phyloP scores from a whole-genome alignment of 2,329 filamentous ascomycete genomes.

The Daldinia sp. region DNA sequence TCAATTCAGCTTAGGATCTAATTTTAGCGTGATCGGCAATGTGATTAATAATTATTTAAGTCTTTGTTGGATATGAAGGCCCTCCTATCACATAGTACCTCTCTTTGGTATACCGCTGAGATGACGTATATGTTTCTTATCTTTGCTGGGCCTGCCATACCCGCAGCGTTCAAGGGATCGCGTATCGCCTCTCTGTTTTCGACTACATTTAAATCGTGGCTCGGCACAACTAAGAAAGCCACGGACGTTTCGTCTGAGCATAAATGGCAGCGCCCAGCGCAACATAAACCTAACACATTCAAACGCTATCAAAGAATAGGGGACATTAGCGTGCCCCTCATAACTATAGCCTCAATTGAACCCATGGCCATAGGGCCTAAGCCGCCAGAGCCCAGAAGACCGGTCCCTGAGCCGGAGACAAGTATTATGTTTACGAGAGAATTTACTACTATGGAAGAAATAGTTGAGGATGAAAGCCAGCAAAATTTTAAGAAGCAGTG shows the following conservation, averaged over 20 bases:
- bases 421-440: not conserved
- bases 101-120: slow-evolving; percentile 24
- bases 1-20: not conserved
- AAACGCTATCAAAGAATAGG: not conserved
- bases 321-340: not conserved
- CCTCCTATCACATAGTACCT: not conserved
- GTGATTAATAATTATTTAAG: not conserved
- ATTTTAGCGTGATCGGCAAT: not conserved
- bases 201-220: not conserved
- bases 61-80: no score
- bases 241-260: not conserved
- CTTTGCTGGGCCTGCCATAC: slow-evolving; percentile 8
- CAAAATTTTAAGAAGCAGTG: not conserved
- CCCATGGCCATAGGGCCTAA: not conserved
- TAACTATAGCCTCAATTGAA: not conserved
- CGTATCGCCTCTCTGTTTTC: not conserved
- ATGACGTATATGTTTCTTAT: slow-evolving; percentile 31
- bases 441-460: not conserved
- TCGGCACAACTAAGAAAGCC: not conserved
- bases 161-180: not conserved
- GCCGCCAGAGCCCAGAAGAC: not conserved
- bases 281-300: not conserved
- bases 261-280: not conserved
- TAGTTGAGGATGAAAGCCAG: not conserved
- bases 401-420: not conserved